Evolutionary conservation across 495 filamentous ascomycete species (phyloP).

Genomic region (Monascus purpureus): DNA sequence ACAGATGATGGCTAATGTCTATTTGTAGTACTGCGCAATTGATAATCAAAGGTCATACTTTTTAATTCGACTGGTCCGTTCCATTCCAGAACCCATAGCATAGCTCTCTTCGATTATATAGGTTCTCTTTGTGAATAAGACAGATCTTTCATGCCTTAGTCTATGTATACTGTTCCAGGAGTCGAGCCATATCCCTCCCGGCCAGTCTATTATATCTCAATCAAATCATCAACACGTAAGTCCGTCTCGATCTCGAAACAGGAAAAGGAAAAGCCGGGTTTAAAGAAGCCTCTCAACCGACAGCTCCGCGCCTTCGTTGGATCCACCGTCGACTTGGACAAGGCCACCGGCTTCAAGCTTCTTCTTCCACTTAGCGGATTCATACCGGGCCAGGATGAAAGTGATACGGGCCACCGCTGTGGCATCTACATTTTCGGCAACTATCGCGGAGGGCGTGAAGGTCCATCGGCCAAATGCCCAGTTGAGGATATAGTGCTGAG

Average conservation of each 20-base stretch:
- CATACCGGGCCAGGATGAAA: slow-evolving; percentile 69
- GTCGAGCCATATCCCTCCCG: no score
- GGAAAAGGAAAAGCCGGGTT: slow-evolving; percentile 1
- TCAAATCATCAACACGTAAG: slow-evolving; percentile 4
- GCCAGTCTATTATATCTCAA: not conserved
- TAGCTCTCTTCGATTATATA: no score
- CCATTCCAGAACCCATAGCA: no score
- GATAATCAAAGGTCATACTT: not conserved
- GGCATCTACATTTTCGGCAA: slow-evolving; percentile 23
- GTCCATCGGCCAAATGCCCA: slow-evolving; percentile 98
- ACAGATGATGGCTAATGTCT: no score
- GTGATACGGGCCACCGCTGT: slow-evolving; percentile 57
- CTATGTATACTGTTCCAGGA: no score
- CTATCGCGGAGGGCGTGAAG: slow-evolving; percentile 47
- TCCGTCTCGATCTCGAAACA: no score
- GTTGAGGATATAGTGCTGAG: slow-evolving; percentile 64
- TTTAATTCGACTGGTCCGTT: no score
- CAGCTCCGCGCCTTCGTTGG: slow-evolving; percentile 14
- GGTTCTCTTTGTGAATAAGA: no score
- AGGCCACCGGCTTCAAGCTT: slow-evolving; percentile 50
- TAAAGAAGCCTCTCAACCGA: slow-evolving; percentile 27
- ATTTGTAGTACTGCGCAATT: no score
- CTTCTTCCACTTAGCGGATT: slow-evolving; percentile 83
- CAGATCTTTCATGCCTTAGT: no score
- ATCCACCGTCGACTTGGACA: slow-evolving; percentile 33